Percentiles rank a stretch among this genome's conserved stretches.
These are phyloP conservation scores for Hansenula anomala DNA, from an alignment of 1,139 yeast genomes.

Conservation along the genomic window DNA sequence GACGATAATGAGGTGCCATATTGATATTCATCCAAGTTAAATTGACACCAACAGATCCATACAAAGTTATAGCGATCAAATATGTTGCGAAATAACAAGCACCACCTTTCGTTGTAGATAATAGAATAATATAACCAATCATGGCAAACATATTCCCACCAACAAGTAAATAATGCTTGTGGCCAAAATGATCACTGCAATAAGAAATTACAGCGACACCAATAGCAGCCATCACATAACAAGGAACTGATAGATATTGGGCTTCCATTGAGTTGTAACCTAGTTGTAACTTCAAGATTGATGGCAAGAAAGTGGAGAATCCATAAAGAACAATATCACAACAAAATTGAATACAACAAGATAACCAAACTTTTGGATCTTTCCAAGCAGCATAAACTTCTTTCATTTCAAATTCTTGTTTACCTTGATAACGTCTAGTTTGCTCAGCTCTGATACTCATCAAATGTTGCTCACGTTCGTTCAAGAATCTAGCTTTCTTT, in stretches of 20 bases:
- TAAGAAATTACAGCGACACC: constrained; percentile 26
- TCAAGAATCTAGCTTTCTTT: constrained; percentile 34
- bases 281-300: constrained; percentile 30
- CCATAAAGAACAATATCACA: constrained; percentile 34
- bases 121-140: constrained; percentile 30
- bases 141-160: constrained; percentile 38
- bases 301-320: constrained; percentile 34
- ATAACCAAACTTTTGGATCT: constrained; percentile 1
- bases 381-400: constrained; percentile 27
- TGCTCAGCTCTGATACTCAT: constrained; percentile 24
- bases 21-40: constrained; percentile 37
- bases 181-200: constrained; percentile 32
- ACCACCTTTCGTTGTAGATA: constrained; percentile 22
- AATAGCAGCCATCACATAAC: constrained; percentile 32
- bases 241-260: constrained; percentile 38
- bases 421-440: constrained; percentile 27
- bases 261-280: constrained; percentile 32
- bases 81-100: constrained; percentile 37
- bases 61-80: constrained; percentile 31
- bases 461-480: constrained; percentile 31
- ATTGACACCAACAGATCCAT: constrained; percentile 33
- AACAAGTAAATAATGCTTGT: constrained; percentile 41
- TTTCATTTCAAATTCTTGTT: constrained; percentile 25
- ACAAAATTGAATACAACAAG: constrained; percentile 33
- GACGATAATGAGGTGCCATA: constrained; percentile 34